These are phyloP conservation scores for Solanum hybrid DNA, from an alignment of 305 asterid genomes.

Conservation along the genomic window DNA sequence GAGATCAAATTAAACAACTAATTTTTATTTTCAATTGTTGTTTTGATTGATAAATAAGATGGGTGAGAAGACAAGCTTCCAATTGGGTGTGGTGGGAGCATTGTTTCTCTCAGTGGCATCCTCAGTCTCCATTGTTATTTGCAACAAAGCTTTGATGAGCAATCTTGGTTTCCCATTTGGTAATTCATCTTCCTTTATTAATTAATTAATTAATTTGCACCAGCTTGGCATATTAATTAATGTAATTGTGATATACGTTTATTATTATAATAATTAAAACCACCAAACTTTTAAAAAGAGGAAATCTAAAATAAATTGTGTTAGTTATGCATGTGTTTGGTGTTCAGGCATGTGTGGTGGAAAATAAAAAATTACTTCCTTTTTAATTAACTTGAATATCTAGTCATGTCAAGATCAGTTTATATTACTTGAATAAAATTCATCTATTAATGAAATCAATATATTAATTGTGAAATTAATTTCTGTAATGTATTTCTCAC, in stretches of 20 bases:
- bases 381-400: not conserved
- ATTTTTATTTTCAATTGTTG: not conserved
- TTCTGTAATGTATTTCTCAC: not conserved
- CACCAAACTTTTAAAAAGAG: not conserved
- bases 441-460: not conserved
- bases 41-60: not conserved
- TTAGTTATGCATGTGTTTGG: not conserved
- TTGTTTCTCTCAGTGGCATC: slow-evolving; percentile 81
- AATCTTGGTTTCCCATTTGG: slow-evolving; percentile 87
- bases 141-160: slow-evolving; percentile 91
- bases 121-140: slow-evolving; percentile 82
- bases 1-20: not conserved
- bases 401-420: not conserved
- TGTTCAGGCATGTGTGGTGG: not conserved
- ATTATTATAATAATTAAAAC: not conserved
- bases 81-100: slow-evolving; percentile 71
- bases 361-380: not conserved
- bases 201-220: not conserved
- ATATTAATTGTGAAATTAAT: not conserved
- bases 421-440: not conserved
- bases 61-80: slow-evolving; percentile 14
- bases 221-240: not conserved
- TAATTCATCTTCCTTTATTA: slow-evolving; percentile 10
- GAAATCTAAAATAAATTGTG: not conserved
- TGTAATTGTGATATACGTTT: not conserved